Percentiles rank a stretch among this genome's conserved stretches.
phyloP scores from a whole-genome alignment of 805 yeast species.

The Tetrapisispora iriomotensis region DNA sequence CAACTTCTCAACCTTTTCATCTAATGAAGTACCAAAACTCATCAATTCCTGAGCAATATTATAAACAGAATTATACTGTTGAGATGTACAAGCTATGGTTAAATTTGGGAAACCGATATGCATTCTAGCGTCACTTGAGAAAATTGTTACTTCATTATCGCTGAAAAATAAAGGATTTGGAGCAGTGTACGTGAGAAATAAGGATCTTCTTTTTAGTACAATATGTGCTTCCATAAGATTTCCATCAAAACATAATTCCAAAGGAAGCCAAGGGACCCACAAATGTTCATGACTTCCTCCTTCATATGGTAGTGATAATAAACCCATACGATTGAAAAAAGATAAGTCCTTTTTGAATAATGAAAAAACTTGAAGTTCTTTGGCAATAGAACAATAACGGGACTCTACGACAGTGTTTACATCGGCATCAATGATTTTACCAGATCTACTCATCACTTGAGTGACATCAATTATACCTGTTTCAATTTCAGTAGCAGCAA shows the following conservation, averaged over 20 bases:
- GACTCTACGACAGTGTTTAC: conserved; percentile 39
- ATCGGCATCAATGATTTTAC: conserved; percentile 22
- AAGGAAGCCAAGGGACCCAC: conserved; percentile 65
- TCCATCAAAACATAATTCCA: conserved; percentile 50
- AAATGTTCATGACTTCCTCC: conserved; percentile 18
- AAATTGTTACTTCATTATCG: conserved; percentile 17
- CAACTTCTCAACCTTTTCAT: conserved; percentile 36
- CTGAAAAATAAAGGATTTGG: conserved; percentile 45
- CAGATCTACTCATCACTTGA: conserved; percentile 27
- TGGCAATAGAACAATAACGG: conserved; percentile 44
- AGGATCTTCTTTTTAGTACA: conserved; percentile 43
- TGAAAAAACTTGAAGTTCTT: conserved; percentile 48
- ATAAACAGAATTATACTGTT: conserved; percentile 46
- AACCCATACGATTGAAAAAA: conserved; percentile 19
- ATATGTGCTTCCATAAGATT: conserved; percentile 34
- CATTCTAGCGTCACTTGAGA: conserved; percentile 24
- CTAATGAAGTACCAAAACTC: conserved; percentile 29
- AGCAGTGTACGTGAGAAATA: conserved; percentile 38
- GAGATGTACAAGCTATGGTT: conserved; percentile 43
- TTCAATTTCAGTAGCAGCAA: conserved; percentile 52
- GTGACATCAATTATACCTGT: conserved; percentile 41
- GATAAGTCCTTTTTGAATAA: conserved; percentile 34
- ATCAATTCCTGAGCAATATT: conserved; percentile 39
- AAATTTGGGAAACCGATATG: conserved; percentile 37
- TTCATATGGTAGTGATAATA: conserved; percentile 24